Base-by-base conservation (phyloP, 495 filamentous ascomycete species). In the Penicillium steckii region DNA sequence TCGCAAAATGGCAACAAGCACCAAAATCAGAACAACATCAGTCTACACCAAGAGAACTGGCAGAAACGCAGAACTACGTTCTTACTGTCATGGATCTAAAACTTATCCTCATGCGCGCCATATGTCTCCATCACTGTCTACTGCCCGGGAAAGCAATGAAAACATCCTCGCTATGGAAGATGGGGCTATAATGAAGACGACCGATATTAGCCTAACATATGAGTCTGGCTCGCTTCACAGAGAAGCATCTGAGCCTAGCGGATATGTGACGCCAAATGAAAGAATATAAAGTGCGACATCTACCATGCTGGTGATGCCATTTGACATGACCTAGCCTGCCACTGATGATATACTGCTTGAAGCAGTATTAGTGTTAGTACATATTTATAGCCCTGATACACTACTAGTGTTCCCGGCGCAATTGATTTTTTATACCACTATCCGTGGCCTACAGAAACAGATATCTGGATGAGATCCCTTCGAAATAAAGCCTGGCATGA, bases 121-220 rank as follows among this genome's bases (percentile, higher is more conserved):
- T 24, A 24, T 33, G 9, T 15, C 41, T 8, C 19, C 44, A 10
- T 26, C 33, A 27, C 32, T 33, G 3, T 46, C 26, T 30, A 48
- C 19, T 7, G 23, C 46, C 12, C 40, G 53, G 8, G 46, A 49
- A 15, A 53, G 50, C 15, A 46, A 53, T 4, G 55, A 58, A 22
- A 58, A 38, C 32, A 44, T 50, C 10, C 33, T 37, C 33, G 33
- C 13, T 1, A 35, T 27, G 3, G 50, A 50, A 15, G 55, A 50
- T 0, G 55, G 50, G 7, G 46, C 35, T 0, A 58, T 58, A 10
- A 46, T 50, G 19, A 58, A 53, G 30, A 53, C 55, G 1, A 58
- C 55, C 3, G 50, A 58, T 25, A 48, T 58, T 15, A 46, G 50
- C 26, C 27, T 58, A 21, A 48, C 30, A 6, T 58, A 58, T 19